Conservation (phyloP, 2,329 filamentous ascomycete species). For the Colletotrichum abscissum region DNA sequence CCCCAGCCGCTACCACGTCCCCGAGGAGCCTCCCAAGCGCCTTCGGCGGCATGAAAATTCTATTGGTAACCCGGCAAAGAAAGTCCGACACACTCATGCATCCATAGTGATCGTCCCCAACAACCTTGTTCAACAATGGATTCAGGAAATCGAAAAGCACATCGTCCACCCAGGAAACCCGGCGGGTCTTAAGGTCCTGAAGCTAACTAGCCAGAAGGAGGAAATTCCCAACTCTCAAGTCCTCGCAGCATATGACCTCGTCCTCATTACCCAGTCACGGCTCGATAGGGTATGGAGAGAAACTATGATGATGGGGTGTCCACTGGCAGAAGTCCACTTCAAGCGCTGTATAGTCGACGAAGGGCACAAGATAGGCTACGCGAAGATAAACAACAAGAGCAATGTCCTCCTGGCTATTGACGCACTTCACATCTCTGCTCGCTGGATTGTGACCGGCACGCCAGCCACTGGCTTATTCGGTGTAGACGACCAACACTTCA, state of each 20-base stretch:
- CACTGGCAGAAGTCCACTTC: slow-evolving; percentile 80
- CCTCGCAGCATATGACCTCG: slow-evolving; percentile 76
- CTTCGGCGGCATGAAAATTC: slow-evolving; percentile 41
- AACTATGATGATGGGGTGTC: slow-evolving; percentile 57
- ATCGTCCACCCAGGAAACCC: slow-evolving; percentile 50
- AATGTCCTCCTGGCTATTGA: slow-evolving; percentile 64
- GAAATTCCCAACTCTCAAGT: slow-evolving; percentile 67
- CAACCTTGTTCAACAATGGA: slow-evolving; percentile 89
- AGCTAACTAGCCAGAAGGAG: slow-evolving; percentile 64
- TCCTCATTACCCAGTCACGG: slow-evolving; percentile 79
- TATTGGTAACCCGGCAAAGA: slow-evolving; percentile 54
- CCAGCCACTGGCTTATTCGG: slow-evolving; percentile 87
- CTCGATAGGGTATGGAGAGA: slow-evolving; percentile 71
- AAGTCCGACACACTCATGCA: slow-evolving; percentile 72
- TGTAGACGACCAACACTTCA: slow-evolving; percentile 49
- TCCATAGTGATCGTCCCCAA: slow-evolving; percentile 85
- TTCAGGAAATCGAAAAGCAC: slow-evolving; percentile 82
- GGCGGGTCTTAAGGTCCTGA: slow-evolving; percentile 70
- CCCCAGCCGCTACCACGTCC: slow-evolving; percentile 68
- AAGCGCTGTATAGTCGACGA: slow-evolving; percentile 93
- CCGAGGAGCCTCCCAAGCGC: slow-evolving; percentile 50
- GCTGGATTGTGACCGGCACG: slow-evolving; percentile 93
- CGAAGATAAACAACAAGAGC: slow-evolving; percentile 65
- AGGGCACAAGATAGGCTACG: slow-evolving; percentile 85
- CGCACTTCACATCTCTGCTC: slow-evolving; percentile 71